phyloP scores from a whole-genome alignment of 2,329 filamentous ascomycete genomes.

The Exophiala oligosperma region DNA sequence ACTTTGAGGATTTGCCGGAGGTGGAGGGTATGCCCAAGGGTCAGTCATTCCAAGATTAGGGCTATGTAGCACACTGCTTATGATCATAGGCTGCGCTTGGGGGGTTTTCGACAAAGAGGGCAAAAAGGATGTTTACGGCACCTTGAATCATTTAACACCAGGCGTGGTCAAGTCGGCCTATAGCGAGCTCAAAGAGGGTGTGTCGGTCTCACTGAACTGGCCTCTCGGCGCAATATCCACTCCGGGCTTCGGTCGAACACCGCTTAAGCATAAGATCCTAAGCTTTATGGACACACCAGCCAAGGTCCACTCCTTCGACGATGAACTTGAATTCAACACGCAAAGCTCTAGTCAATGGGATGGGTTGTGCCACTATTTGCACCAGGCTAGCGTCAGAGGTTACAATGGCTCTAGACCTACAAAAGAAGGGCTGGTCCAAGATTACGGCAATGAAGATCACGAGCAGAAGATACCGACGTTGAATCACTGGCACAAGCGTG shows the following conservation, averaged over 20 bases:
- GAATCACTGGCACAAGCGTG: too few relatives aligned
- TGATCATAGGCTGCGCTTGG: slow-evolving; percentile 32
- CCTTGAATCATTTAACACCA: slow-evolving; percentile 60
- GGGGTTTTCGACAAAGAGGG: slow-evolving; percentile 53
- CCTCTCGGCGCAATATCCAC: slow-evolving; percentile 19
- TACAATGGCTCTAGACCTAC: too few relatives aligned
- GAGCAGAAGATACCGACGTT: too few relatives aligned
- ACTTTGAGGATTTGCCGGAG: too few relatives aligned
- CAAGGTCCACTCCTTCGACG: slow-evolving; percentile 36
- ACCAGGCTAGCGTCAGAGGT: too few relatives aligned
- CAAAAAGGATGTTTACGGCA: slow-evolving; percentile 55
- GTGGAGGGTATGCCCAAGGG: too few relatives aligned
- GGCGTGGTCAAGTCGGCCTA: slow-evolving; percentile 51
- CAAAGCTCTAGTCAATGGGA: too few relatives aligned
- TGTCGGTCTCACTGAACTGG: not conserved
- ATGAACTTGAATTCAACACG: slow-evolving; percentile 47
- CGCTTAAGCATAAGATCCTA: not conserved
- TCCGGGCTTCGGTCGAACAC: not conserved
- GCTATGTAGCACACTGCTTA: not conserved
- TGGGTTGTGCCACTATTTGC: too few relatives aligned
- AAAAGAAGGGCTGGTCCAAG: too few relatives aligned
- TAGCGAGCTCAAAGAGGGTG: slow-evolving; percentile 42
- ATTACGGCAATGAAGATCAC: too few relatives aligned
- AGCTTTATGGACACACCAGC: slow-evolving; percentile 11
- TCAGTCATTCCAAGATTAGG: not conserved